Base-by-base conservation (phyloP, 2,329 filamentous ascomycete genomes). In the Didymellaceae sp. region DNA sequence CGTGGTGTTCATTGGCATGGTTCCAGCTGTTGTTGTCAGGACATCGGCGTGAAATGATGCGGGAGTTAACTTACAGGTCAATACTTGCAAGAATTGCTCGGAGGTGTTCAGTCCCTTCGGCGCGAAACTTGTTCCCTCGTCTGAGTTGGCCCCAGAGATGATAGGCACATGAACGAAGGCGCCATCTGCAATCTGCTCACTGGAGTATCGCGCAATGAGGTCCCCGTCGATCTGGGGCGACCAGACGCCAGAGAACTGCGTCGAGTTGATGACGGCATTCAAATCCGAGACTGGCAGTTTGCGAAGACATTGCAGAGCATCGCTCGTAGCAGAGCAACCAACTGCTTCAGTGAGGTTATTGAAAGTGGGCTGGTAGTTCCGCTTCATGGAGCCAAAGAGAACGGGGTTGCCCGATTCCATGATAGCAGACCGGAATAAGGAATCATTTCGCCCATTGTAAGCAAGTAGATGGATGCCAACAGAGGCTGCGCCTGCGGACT, bases 401-500 rank as follows among this genome's bases (percentile, higher is more conserved):
- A 18, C 9, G 25, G 30, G 43, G 4, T 10, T 21, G 10, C 33
- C 25, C 6, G 22, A 21, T n/a, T 39, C 16, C 16, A n/a, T 24
- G n/a, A 46, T 38, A 8, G 17, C 43, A 13, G 33, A 24, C 11
- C 22, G 22, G n/a, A 46, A 46, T 2, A 39, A 24, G 2, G 4
- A 9, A n/a, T 46, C 43, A 22, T 46, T 26, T 8, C 43, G 43
- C 13, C 43, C 43, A 11, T 14, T 14, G 11, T 20, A 35, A 2
- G 41, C 31, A 6, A 11, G 11, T 4, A 44, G 11, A n/a, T 35
- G 41, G 7, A 28, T 7, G 1, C 41, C 21, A 3, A 35, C 22
- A 16, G 31, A 34, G 11, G n/a, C 25, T 20, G 77, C 83, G 2
- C 84, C 83, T 1, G 83, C 81, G 2, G 81, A 85, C 5, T 76